A percentile compares a stretch with the other conserved stretches of the same genome.
These are phyloP conservation scores for Larix sibirica DNA, from an alignment of 83 land plant genomes.

Conservation along the genomic window DNA sequence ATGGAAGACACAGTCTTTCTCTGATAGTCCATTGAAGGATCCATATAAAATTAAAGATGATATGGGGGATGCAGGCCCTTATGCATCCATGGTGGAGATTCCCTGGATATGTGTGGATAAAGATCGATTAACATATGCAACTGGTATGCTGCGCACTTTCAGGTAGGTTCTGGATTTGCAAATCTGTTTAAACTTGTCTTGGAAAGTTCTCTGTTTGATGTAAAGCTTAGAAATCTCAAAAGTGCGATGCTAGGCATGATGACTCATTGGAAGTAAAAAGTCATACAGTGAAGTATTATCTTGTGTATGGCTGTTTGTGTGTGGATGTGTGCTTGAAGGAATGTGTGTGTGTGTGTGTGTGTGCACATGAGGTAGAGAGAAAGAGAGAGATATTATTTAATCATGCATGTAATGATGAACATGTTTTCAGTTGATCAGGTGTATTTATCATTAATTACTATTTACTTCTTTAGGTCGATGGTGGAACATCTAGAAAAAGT, in stretches of 20 bases:
- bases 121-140: constrained; percentile 44
- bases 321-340: neutral
- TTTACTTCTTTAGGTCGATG: constrained; percentile 48
- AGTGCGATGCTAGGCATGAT: neutral
- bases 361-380: neutral
- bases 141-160: constrained; percentile 63
- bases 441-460: neutral
- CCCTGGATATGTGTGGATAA: constrained; percentile 60
- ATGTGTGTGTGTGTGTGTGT: neutral
- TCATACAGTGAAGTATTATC: neutral
- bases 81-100: constrained; percentile 46
- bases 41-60: constrained; percentile 16
- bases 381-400: neutral
- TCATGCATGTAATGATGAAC: neutral
- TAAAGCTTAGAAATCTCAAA: neutral
- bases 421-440: neutral
- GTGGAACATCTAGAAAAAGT: constrained; percentile 92
- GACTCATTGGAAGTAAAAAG: neutral
- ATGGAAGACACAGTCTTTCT: constrained; percentile 20
- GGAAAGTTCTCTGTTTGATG: neutral
- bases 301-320: neutral
- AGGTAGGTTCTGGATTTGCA: constrained; percentile 30
- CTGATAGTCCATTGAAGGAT: constrained; percentile 21
- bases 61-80: constrained; percentile 24
- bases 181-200: neutral